These are phyloP conservation scores for Tricholoma hemisulphureum DNA, from an alignment of 768 basidiomycete species.

Conservation along the genomic window DNA sequence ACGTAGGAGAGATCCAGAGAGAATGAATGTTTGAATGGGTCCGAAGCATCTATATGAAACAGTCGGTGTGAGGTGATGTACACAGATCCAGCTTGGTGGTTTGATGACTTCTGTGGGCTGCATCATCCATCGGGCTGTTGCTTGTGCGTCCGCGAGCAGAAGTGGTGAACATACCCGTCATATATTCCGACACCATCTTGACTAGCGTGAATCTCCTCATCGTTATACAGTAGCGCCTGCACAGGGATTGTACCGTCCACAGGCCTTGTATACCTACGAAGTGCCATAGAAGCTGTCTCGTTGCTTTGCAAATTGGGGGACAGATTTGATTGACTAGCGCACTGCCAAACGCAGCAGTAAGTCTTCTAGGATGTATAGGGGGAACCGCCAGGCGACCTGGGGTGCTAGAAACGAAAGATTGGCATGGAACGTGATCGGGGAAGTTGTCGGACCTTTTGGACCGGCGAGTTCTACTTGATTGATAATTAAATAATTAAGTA, in stretches of 20 bases:
- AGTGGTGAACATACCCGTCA: conserved; percentile 65
- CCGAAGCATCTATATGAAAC: conserved; percentile 67
- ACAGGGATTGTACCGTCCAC: conserved; percentile 81
- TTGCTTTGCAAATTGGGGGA: no score
- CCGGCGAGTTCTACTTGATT: no score
- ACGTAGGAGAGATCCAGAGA: conserved; percentile 63
- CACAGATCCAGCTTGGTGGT: conserved; percentile 72
- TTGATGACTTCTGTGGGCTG: conserved; percentile 79
- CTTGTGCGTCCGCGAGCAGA: conserved; percentile 4
- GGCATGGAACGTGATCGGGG: no score
- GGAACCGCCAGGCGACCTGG: no score
- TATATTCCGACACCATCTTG: conserved; percentile 89
- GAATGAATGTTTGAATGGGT: conserved; percentile 59
- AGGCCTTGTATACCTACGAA: conserved; percentile 52
- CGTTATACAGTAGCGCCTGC: conserved; percentile 70
- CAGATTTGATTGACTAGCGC: no score
- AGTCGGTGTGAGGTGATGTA: conserved; percentile 81
- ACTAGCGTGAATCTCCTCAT: conserved; percentile 71
- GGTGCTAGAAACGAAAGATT: no score
- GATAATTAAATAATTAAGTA: no score
- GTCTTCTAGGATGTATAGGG: no score
- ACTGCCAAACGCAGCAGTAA: no score
- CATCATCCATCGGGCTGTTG: conserved; percentile 28
- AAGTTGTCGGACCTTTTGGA: no score
- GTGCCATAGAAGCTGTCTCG: conserved; percentile 37